Evolutionary conservation across 495 filamentous ascomycete genomes (phyloP).

Genomic region (Bathelium albidoporum): DNA sequence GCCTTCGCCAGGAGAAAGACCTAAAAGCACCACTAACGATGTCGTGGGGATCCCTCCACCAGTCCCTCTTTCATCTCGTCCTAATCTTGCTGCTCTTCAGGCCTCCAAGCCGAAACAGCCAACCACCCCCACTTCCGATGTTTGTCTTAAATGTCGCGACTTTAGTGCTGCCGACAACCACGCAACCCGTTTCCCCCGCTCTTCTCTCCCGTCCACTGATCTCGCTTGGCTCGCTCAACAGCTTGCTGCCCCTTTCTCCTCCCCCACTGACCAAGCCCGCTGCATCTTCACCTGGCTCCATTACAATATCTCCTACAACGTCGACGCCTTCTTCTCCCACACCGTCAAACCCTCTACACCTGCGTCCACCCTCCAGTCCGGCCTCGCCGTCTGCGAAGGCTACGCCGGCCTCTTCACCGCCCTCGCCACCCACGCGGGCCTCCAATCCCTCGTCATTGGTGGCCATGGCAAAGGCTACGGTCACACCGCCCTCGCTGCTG

Average conservation of each 20-base stretch:
- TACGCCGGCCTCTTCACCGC: conserved; percentile 75
- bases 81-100: conserved; percentile 45
- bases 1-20: conserved; percentile 21
- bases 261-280: conserved; percentile 77
- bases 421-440: conserved; percentile 61
- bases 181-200: conserved; percentile 64
- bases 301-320: conserved; percentile 84
- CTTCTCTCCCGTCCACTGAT: conserved; percentile 55
- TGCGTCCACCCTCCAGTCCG: conserved; percentile 53
- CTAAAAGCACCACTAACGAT: conserved; percentile 4
- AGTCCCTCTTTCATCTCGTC: conserved; percentile 46
- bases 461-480: conserved; percentile 88
- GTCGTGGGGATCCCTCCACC: conserved; percentile 36
- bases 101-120: conserved; percentile 42
- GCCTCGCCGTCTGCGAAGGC: conserved; percentile 81
- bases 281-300: conserved; percentile 92
- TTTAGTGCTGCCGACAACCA: conserved; percentile 72
- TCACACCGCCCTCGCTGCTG: conserved; percentile 44
- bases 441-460: conserved; percentile 56
- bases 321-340: conserved; percentile 60
- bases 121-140: conserved; percentile 21
- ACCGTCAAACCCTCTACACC: conserved; percentile 57
- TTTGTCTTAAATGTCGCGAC: conserved; percentile 75
- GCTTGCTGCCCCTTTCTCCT: conserved; percentile 71
- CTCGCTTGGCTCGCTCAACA: conserved; percentile 61